Conservation (phyloP, 768 basidiomycete genomes). For the Pleurotus platypus region DNA sequence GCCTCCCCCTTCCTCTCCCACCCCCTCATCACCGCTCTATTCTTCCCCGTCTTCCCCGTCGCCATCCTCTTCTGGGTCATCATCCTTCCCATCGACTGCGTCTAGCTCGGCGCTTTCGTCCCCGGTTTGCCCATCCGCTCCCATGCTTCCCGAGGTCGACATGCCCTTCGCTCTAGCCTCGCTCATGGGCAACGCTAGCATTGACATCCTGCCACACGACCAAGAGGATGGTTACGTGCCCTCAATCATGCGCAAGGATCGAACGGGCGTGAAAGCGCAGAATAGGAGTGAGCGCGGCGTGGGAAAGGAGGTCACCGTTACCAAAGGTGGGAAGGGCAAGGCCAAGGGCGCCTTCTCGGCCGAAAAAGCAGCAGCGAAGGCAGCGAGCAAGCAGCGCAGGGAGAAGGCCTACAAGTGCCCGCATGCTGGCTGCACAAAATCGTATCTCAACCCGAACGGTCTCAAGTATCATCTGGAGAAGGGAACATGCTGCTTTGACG, state of each 20-base stretch:
- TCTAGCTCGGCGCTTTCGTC: slow-evolving; percentile 1
- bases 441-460: slow-evolving; percentile 65
- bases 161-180: background rate
- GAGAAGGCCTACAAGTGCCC: slow-evolving; percentile 49
- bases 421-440: slow-evolving; percentile 52
- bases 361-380: background rate
- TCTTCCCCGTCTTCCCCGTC: slow-evolving; percentile 2
- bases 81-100: background rate
- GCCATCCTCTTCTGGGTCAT: background rate
- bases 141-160: slow-evolving; percentile 1
- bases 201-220: background rate
- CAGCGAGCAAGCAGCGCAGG: slow-evolving; percentile 17
- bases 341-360: background rate
- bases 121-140: slow-evolving; percentile 3
- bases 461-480: slow-evolving; percentile 67
- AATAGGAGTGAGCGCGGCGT: slow-evolving; percentile 4
- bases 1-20: slow-evolving; percentile 1
- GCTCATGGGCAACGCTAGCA: background rate
- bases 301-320: background rate
- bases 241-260: slow-evolving; percentile 6
- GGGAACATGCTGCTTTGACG: slow-evolving; percentile 53
- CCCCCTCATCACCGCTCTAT: background rate
- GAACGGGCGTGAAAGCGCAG: background rate
- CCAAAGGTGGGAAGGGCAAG: background rate
- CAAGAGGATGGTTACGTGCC: slow-evolving; percentile 2